Conservation (phyloP, 164 flowering plant species). For the Warburgia ugandensis region DNA sequence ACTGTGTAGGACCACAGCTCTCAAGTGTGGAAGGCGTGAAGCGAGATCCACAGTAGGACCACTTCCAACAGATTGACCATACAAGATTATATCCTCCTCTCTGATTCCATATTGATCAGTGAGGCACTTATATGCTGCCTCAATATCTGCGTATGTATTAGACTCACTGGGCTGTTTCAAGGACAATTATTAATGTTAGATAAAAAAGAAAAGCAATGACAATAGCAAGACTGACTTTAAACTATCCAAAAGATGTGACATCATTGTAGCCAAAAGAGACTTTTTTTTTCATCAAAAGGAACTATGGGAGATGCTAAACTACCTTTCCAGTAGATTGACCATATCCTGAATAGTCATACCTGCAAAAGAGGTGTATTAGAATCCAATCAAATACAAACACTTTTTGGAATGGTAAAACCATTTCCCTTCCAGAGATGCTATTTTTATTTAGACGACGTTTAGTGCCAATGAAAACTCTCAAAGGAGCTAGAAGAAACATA, state of each 20-base stretch:
- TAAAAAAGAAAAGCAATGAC: too few species aligned
- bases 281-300: too few species aligned
- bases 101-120: constrained; percentile 28
- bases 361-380: too few species aligned
- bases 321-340: constrained; percentile 96
- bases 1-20: constrained; percentile 40
- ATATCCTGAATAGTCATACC: constrained; percentile 96
- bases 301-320: neutral
- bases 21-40: constrained; percentile 26
- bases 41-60: constrained; percentile 39
- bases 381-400: too few species aligned
- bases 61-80: constrained; percentile 41
- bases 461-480: too few species aligned
- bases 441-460: too few species aligned
- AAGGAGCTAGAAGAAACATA: too few species aligned
- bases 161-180: constrained; percentile 30
- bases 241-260: too few species aligned
- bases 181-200: neutral
- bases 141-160: constrained; percentile 38
- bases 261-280: too few species aligned
- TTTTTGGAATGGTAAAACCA: too few species aligned
- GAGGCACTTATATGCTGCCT: constrained; percentile 37
- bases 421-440: too few species aligned
- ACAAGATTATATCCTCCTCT: constrained; percentile 33
- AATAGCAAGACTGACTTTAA: constrained; percentile 1